Evolutionary conservation across 495 filamentous ascomycete genomes (phyloP).

Genomic region (Pyronema domesticum): DNA sequence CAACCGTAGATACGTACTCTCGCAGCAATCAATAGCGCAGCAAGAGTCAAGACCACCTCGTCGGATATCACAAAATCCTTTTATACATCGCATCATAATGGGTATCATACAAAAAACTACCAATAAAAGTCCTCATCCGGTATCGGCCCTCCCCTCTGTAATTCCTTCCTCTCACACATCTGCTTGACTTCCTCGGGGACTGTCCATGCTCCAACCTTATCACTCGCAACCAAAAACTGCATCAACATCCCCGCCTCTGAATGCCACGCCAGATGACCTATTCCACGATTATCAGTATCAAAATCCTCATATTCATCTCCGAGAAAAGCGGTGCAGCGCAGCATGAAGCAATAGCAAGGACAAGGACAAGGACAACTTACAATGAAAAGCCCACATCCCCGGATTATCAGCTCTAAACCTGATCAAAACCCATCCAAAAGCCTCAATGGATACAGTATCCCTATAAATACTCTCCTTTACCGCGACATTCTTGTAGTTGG

Average conservation of each 20-base stretch:
- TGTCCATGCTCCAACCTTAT: slow-evolving; percentile 29
- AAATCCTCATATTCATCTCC: not conserved
- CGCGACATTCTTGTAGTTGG: not conserved
- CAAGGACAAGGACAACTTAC: slow-evolving; percentile 12
- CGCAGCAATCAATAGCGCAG: no score
- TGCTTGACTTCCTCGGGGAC: slow-evolving; percentile 30
- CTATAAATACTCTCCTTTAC: slow-evolving; percentile 12
- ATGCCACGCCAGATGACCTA: slow-evolving; percentile 39
- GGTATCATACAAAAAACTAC: not conserved
- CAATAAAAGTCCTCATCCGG: slow-evolving; percentile 27
- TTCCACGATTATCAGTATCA: not conserved
- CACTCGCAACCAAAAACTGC: slow-evolving; percentile 37
- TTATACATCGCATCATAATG: no score
- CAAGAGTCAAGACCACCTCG: no score
- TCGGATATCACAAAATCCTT: no score
- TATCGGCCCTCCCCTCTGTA: slow-evolving; percentile 31
- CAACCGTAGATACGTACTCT: no score
- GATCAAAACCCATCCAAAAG: slow-evolving; percentile 30
- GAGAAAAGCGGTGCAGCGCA: no score
- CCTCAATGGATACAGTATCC: slow-evolving; percentile 29
- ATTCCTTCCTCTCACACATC: slow-evolving; percentile 28
- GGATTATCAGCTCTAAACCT: slow-evolving; percentile 33
- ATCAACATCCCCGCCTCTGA: slow-evolving; percentile 40
- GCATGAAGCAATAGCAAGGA: not conserved
- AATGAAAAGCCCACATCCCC: slow-evolving; percentile 32